These are phyloP conservation scores for Sugiyamaella paludigena DNA, from an alignment of 1,139 yeast genomes.

Conservation along the genomic window DNA sequence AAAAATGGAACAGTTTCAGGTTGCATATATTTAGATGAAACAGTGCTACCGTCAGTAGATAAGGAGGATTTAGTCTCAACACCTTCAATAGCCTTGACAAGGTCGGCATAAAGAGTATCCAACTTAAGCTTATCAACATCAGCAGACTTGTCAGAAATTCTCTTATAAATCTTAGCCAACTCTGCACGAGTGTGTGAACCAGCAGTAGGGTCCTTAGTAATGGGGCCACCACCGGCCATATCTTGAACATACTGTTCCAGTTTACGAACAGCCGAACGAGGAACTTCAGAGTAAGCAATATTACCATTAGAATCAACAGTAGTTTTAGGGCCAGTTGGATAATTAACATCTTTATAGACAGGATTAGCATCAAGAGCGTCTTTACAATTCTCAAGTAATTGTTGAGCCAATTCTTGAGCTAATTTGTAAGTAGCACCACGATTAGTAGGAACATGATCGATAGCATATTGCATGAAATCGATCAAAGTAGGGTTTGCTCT, in stretches of 20 bases:
- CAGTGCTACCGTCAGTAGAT: constrained; percentile 39
- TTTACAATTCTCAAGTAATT: constrained; percentile 90
- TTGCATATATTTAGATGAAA: constrained; percentile 28
- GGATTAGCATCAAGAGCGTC: constrained; percentile 81
- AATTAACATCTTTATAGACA: constrained; percentile 89
- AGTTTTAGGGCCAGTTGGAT: constrained; percentile 95
- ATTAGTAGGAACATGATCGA: constrained; percentile 85
- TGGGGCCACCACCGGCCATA: constrained; percentile 93
- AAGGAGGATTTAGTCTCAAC: constrained; percentile 38
- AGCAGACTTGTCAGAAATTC: constrained; percentile 64
- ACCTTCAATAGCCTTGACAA: constrained; percentile 68
- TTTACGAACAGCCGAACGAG: constrained; percentile 89
- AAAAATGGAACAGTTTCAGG: constrained; percentile 92
- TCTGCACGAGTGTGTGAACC: constrained; percentile 59
- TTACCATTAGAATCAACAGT: constrained; percentile 85
- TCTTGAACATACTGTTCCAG: constrained; percentile 93
- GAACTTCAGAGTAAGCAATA: constrained; percentile 75
- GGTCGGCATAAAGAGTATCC: constrained; percentile 74
- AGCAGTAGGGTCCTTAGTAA: constrained; percentile 69
- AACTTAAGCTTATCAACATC: constrained; percentile 67
- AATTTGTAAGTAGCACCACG: constrained; percentile 87
- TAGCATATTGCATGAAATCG: constrained; percentile 96
- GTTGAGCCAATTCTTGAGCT: constrained; percentile 87
- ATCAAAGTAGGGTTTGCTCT: constrained; percentile 91
- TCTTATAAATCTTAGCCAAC: constrained; percentile 78